Base-by-base conservation (phyloP, 352 stramenopile species). In the Pythium insidiosum region DNA sequence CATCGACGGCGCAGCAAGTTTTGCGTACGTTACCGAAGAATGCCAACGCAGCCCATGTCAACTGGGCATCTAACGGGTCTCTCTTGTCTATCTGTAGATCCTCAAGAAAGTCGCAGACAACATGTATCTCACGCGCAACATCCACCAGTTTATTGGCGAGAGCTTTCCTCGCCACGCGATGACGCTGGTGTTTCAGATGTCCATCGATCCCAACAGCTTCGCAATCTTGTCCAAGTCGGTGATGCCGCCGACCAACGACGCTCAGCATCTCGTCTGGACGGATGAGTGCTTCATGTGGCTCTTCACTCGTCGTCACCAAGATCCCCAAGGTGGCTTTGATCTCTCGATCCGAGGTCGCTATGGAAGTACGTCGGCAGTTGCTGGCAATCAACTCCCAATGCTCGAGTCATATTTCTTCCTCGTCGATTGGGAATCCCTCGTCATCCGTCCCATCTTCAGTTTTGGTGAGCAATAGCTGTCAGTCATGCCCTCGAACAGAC, bases 271-370 rank as follows among this genome's bases (percentile, higher is more conserved):
- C 36, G 78, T 91, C n/a, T 91, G 78, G 78, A 91, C 78, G 6
- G 78, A 91, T 49, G 78, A 91, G 68, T 88, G 73, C 48, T 88
- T 66, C 56, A 87, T 91, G 74, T 88, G 75, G 73, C 84, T 84
- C 39, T 91, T 88, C 58, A 63, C 61, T 38, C 65, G 73, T 12
- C 69, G 61, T 11, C n/a, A n/a, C n/a, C 34, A 61, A 42, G 73
- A 83, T 47, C 54, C 58, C 16, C 61, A 72, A 25, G 64, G 74
- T 4, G 78, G 78, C 30, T 91, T 91, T 42, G 70, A 84, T 28
- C 58, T 88, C 16, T 85, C 75, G 31, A 79, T 88, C 33, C 65
- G 72, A 12, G 78, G 78, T 34, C 84, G 85, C 43, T 91, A 91
- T 59, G 78, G 78, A 47, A 86, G 73, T 52, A 91, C 78, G 28